These are phyloP conservation scores for Diaporthe amygdali DNA, from an alignment of 2,329 filamentous ascomycete genomes.

Conservation along the genomic window DNA sequence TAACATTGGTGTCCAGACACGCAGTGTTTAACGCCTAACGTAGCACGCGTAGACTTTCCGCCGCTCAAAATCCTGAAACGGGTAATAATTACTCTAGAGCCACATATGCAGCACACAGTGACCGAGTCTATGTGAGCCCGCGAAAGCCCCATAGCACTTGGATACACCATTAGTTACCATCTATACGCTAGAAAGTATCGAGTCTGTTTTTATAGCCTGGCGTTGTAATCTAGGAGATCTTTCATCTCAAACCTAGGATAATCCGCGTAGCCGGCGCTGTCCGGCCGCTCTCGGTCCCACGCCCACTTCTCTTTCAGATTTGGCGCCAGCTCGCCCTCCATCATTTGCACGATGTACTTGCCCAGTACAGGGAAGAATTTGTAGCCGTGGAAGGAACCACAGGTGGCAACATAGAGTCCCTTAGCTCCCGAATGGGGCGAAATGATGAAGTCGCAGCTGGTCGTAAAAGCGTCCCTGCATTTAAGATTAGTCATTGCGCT, in stretches of 20 bases:
- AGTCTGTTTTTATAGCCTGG: background rate
- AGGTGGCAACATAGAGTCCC: conserved; percentile 66
- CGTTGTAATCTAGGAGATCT: conserved; percentile 46
- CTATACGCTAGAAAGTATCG: too few species aligned
- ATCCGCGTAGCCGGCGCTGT: conserved; percentile 55
- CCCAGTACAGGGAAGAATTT: conserved; percentile 72
- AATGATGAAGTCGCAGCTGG: conserved; percentile 66
- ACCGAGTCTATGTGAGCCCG: too few species aligned
- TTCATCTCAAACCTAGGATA: conserved; percentile 64
- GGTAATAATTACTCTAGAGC: too few species aligned
- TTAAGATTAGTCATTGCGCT: background rate
- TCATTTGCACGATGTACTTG: conserved; percentile 65
- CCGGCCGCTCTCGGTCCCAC: conserved; percentile 65
- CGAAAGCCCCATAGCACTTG: too few species aligned
- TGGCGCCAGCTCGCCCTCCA: conserved; percentile 47
- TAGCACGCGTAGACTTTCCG: too few species aligned
- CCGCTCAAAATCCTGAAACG: too few species aligned
- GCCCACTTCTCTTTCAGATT: conserved; percentile 56
- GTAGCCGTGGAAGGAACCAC: conserved; percentile 71
- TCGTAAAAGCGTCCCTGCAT: conserved; percentile 68
- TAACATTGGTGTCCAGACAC: too few species aligned
- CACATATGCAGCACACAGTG: too few species aligned
- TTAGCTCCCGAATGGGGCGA: conserved; percentile 56
- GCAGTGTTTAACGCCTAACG: too few species aligned
- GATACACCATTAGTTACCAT: too few species aligned